Conservation (phyloP, 441 rosid genomes). For the Populus tomentosa region DNA sequence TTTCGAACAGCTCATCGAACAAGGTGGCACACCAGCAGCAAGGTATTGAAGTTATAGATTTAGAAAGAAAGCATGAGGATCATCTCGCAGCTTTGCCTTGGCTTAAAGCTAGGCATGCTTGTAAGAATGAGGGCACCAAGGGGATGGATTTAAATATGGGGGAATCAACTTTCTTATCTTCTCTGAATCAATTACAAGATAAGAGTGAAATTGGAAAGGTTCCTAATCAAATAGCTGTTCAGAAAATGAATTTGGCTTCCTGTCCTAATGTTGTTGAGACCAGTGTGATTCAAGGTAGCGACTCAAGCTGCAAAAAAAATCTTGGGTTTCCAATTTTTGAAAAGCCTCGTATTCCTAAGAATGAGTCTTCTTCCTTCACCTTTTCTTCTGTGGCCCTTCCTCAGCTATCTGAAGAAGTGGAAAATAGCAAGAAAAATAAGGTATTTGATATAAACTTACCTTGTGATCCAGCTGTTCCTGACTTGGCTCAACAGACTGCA, state of each 20-base stretch:
- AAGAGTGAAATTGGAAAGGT: conserved; percentile 31
- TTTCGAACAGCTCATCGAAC: conserved; percentile 29
- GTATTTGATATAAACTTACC: conserved; percentile 81
- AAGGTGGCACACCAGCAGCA: conserved; percentile 14
- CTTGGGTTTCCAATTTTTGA: conserved; percentile 55
- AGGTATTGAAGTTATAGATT: conserved; percentile 34
- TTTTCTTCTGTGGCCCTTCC: conserved; percentile 31
- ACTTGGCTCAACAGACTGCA: conserved; percentile 27
- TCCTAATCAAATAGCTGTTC: conserved; percentile 25
- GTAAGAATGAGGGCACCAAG: conserved; percentile 34
- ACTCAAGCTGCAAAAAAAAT: conserved; percentile 41
- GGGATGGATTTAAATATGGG: conserved; percentile 40
- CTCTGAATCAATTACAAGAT: conserved; percentile 30
- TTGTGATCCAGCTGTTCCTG: conserved; percentile 48
- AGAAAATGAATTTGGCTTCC: conserved; percentile 36
- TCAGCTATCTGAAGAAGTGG: conserved; percentile 35
- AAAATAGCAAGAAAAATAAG: conserved; percentile 36
- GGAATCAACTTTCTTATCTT: conserved; percentile 38
- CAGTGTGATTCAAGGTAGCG: conserved; percentile 30
- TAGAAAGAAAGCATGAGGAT: conserved; percentile 46
- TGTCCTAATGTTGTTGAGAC: conserved; percentile 33
- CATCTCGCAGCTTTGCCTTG: conserved; percentile 49
- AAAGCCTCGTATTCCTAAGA: conserved; percentile 33
- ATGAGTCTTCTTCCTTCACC: conserved; percentile 38
- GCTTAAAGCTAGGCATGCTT: conserved; percentile 45